Conservation (phyloP, 1,139 yeast species). For the Groenewaldozyma sp. region DNA sequence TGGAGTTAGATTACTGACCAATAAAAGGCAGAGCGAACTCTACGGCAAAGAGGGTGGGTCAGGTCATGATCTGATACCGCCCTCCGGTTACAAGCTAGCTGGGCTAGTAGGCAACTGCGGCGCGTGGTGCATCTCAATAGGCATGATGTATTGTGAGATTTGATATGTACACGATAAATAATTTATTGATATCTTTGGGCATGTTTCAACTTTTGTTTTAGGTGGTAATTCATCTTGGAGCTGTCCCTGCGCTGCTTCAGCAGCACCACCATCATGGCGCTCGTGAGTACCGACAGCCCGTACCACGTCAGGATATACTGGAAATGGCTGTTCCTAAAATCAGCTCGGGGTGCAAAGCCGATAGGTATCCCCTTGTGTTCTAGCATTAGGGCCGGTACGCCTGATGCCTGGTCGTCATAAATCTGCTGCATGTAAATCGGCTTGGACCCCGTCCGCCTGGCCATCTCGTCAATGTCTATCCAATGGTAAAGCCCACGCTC, state of each 20-base stretch:
- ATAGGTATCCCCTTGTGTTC: conserved; percentile 77
- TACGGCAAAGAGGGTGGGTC: conserved; percentile 70
- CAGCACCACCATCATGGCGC: conserved; percentile 53
- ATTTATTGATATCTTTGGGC: neutral
- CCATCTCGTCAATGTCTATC: conserved; percentile 78
- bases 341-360: conserved; percentile 72
- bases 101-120: conserved; percentile 65
- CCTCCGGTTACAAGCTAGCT: conserved; percentile 46
- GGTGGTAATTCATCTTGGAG: conserved; percentile 1
- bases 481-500: conserved; percentile 48
- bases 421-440: conserved; percentile 76
- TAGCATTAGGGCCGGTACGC: conserved; percentile 17
- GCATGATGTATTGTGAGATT: conserved; percentile 23
- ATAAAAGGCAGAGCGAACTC: conserved; percentile 30
- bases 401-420: conserved; percentile 12
- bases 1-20: conserved; percentile 55
- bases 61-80: conserved; percentile 49
- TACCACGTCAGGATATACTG: conserved; percentile 95
- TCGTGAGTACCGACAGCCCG: conserved; percentile 64
- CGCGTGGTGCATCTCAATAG: conserved; percentile 66
- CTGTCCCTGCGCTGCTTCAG: conserved; percentile 24
- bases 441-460: conserved; percentile 52
- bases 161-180: conserved; percentile 1
- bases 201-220: conserved; percentile 1
- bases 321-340: conserved; percentile 78